These are phyloP conservation scores for Agaricus subrufescens DNA, from an alignment of 768 basidiomycete species.

Conservation along the genomic window DNA sequence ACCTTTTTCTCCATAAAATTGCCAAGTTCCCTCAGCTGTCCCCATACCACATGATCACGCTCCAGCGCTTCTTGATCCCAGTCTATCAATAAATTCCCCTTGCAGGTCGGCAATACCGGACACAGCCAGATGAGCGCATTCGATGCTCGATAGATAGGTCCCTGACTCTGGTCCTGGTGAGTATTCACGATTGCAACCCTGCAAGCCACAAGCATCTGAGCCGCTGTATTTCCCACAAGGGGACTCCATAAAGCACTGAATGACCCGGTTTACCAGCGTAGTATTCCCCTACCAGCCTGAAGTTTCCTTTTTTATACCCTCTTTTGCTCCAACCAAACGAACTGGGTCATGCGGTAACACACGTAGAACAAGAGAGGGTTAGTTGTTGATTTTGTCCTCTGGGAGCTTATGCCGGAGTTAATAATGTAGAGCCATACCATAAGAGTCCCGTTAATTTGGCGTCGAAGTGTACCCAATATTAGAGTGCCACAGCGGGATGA, in stretches of 20 bases:
- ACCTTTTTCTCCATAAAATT: no score
- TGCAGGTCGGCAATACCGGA: background rate
- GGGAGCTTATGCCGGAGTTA: no score
- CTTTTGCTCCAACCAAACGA: background rate
- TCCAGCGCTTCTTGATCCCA: background rate
- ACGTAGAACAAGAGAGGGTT: background rate
- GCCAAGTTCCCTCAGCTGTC: background rate
- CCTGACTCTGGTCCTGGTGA: slow-evolving; percentile 8
- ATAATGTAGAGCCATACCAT: no score
- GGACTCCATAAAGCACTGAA: background rate
- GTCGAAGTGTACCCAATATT: background rate
- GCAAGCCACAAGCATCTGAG: background rate
- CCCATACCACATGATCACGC: background rate
- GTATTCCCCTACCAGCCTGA: slow-evolving; percentile 1
- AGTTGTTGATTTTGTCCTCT: no score
- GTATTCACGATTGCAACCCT: background rate
- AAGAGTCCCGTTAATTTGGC: no score
- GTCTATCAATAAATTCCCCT: background rate
- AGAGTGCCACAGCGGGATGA: background rate
- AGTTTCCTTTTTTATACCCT: slow-evolving; percentile 2
- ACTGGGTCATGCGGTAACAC: background rate
- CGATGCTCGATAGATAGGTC: background rate
- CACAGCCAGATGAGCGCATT: background rate
- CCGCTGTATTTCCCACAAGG: slow-evolving; percentile 7
- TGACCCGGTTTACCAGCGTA: slow-evolving; percentile 2